Conservation (phyloP, 495 filamentous ascomycete genomes). For the Extremus antarcticus region DNA sequence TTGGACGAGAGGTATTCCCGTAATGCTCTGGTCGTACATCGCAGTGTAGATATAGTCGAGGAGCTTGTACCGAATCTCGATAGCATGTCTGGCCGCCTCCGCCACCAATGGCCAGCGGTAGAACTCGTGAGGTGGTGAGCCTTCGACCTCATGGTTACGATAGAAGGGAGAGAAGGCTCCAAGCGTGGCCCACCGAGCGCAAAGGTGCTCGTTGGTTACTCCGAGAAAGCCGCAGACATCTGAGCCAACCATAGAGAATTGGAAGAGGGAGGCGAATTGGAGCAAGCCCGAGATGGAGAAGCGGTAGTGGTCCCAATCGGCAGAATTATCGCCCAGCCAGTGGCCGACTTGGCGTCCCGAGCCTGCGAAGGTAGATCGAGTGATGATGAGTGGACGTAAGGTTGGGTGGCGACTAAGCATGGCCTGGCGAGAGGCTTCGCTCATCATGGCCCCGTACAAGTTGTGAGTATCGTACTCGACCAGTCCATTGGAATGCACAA, state of each 20-base stretch:
- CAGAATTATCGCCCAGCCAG: slow-evolving; percentile 80
- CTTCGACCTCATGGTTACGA: slow-evolving; percentile 59
- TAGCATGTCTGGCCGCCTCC: slow-evolving; percentile 55
- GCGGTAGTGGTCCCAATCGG: slow-evolving; percentile 63
- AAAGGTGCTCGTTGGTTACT: slow-evolving; percentile 66
- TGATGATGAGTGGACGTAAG: slow-evolving; percentile 67
- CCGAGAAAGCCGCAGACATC: slow-evolving; percentile 72
- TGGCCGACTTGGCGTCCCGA: slow-evolving; percentile 69
- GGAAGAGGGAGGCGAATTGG: slow-evolving; percentile 69
- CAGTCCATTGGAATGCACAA: slow-evolving; percentile 62
- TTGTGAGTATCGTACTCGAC: slow-evolving; percentile 77
- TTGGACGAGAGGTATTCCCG: slow-evolving; percentile 57
- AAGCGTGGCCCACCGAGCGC: slow-evolving; percentile 72
- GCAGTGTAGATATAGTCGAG: slow-evolving; percentile 80
- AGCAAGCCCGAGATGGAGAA: slow-evolving; percentile 57
- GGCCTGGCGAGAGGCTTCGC: slow-evolving; percentile 48
- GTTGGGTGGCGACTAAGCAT: slow-evolving; percentile 59
- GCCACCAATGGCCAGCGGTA: slow-evolving; percentile 62
- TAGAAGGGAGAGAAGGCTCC: slow-evolving; percentile 77
- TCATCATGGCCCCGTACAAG: slow-evolving; percentile 78
- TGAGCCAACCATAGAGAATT: slow-evolving; percentile 74
- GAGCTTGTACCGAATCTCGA: slow-evolving; percentile 63
- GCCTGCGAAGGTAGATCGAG: slow-evolving; percentile 73
- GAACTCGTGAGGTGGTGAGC: slow-evolving; percentile 54
- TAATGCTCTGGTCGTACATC: slow-evolving; percentile 50